phyloP scores from a whole-genome alignment of 2,329 filamentous ascomycete genomes.

The Clarireedia monteithiana region DNA sequence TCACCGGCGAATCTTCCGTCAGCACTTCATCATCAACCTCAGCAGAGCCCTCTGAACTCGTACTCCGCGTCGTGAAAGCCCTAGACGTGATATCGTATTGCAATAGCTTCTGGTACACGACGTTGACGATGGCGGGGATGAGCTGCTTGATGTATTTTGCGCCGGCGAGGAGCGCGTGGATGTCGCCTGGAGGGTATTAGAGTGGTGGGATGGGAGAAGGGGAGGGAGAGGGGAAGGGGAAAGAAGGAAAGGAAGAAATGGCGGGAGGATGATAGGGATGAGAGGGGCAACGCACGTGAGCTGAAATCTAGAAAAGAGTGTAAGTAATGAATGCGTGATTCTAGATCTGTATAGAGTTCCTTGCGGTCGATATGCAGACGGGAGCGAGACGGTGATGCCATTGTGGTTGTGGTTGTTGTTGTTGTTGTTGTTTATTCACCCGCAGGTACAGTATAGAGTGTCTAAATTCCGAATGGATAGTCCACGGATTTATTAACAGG shows the following conservation, averaged over 20 bases:
- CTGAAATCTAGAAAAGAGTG: slow-evolving; percentile 24
- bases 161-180: slow-evolving; percentile 24
- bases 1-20: slow-evolving; percentile 50
- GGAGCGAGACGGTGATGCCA: too few relatives aligned
- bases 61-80: slow-evolving; percentile 58
- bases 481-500: too few relatives aligned
- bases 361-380: slow-evolving; percentile 14
- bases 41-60: slow-evolving; percentile 52
- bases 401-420: too few relatives aligned
- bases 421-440: too few relatives aligned
- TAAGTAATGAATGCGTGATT: slow-evolving; percentile 23
- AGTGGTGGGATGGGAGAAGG: slow-evolving; percentile 10
- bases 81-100: slow-evolving; percentile 76
- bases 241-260: slow-evolving; percentile 14
- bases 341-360: slow-evolving; percentile 18
- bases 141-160: slow-evolving; percentile 39
- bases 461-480: too few relatives aligned
- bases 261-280: neutral
- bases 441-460: too few relatives aligned
- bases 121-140: slow-evolving; percentile 75
- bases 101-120: slow-evolving; percentile 75
- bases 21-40: neutral
- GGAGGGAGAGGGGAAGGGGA: slow-evolving; percentile 20
- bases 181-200: slow-evolving; percentile 23
- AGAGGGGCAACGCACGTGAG: neutral